Percentiles rank a stretch among this genome's conserved stretches.
Conservation (phyloP, 768 basidiomycete genomes). For the Kondoa malvinella region DNA sequence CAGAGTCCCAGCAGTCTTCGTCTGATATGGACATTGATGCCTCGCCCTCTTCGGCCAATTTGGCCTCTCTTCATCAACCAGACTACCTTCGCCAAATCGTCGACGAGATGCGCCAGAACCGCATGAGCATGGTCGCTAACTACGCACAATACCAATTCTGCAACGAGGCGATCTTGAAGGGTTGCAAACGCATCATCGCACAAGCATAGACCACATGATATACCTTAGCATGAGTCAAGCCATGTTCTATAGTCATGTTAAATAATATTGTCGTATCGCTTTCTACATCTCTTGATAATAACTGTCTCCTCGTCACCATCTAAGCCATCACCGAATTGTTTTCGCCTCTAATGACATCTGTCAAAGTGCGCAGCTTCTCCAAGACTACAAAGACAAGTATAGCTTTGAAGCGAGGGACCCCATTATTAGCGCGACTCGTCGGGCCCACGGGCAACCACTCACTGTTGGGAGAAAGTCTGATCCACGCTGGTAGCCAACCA, state of each 20-base stretch:
- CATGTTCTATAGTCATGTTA: too few species aligned
- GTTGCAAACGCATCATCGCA: slow-evolving; percentile 33
- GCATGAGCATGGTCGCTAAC: slow-evolving; percentile 93
- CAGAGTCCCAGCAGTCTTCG: neutral
- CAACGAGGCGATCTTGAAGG: slow-evolving; percentile 67
- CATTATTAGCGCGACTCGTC: too few species aligned
- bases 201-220: neutral
- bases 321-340: too few species aligned
- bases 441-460: neutral
- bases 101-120: slow-evolving; percentile 85
- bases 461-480: slow-evolving; percentile 21
- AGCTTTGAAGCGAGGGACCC: too few species aligned
- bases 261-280: too few species aligned
- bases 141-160: slow-evolving; percentile 87
- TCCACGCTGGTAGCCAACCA: slow-evolving; percentile 27
- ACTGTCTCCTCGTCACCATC: too few species aligned
- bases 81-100: slow-evolving; percentile 68
- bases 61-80: slow-evolving; percentile 38
- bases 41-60: neutral
- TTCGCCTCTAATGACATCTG: too few species aligned
- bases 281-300: too few species aligned
- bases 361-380: too few species aligned
- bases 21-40: slow-evolving; percentile 3
- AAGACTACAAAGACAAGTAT: too few species aligned
- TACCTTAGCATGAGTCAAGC: neutral